Evolutionary conservation across 495 filamentous ascomycete genomes (phyloP), one percentile per base, ranked within the genome.

Genomic region (Hypoxylon crocopeplum): DNA sequence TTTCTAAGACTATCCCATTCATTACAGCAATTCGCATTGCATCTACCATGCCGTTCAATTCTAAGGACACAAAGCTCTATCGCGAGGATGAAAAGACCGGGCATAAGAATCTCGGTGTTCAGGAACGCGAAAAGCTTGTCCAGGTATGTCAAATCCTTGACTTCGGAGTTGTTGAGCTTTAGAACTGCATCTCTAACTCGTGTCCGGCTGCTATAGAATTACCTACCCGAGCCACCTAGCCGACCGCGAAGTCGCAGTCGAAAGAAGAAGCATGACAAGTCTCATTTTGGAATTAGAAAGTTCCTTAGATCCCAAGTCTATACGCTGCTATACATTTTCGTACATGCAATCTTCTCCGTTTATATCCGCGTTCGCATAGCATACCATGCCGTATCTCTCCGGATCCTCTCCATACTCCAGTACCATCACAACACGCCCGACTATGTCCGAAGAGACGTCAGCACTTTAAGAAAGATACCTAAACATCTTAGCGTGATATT

Each of bases 391-490:
- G 78, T 94, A 29, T 74, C 85, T 39, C 86, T 92, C 68, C 86
- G 86, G 21, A 72, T 92, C 48, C 80, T 92, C 59, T 87, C 91
- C 8, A 78, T 98, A 56, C 79, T 92, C 19, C 89, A 92, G 66
- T 90, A 99, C 75, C 95, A 98, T 72, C 93, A 98, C 73, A 86
- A 89, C 37, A 93, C 92, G 1, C 94, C 94, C 13, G 90, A 96
- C 75, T 79, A 96, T 53, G 95, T 99, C 60, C 82, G 85, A 62
- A 84, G 87, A 56, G 94, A 98, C 77, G 89, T 97, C n/a, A 87
- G 83, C 63, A 80, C 76, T 1, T 77, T 93, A 49, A 80, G 75
- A 32, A 79, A 86, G 51, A 62, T 97, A 38, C 94, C 94, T 2
- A 78, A 88, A 47, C 95, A 98, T 70, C 67, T 99, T 16, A 96